Evolutionary conservation across 441 rosid genomes (phyloP), one percentile per base, ranked within the genome.

Genomic region (Euphorbia celastroides): DNA sequence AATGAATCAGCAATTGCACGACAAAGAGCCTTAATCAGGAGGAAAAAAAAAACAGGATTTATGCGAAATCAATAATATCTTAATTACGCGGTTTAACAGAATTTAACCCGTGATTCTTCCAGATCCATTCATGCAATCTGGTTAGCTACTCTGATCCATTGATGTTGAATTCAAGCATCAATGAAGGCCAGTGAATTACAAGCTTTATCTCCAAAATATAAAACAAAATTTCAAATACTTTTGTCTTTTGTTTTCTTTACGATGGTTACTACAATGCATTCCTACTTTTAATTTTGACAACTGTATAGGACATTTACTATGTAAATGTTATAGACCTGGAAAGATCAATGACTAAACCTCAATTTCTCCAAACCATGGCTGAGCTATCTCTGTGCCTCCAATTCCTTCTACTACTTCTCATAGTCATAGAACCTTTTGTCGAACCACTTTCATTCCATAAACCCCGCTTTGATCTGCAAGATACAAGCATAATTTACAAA

Each of bases 81-180:
- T n/a, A n/a, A n/a, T n/a, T n/a, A n/a, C n/a, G n/a, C n/a, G n/a
- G n/a, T n/a, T n/a, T n/a, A n/a, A n/a, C n/a, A n/a, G n/a, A n/a
- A n/a, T n/a, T n/a, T n/a, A n/a, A n/a, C n/a, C n/a, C n/a, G n/a
- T n/a, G n/a, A n/a, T n/a, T n/a, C n/a, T n/a, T n/a, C n/a, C n/a
- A n/a, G n/a, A n/a, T n/a, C n/a, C n/a, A n/a, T n/a, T n/a, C n/a
- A n/a, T n/a, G n/a, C n/a, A n/a, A n/a, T n/a, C n/a, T n/a, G 3
- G 81, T 46, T 50, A 48, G 66, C 75, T 9, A 34, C 60, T 83
- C 3, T 6, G 74, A 74, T 12, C 76, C 74, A 46, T 42, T 6
- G 7, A n/a, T 78, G 2, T 62, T 76, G 0, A 7, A 46, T 75
- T 75, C 83, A 13, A 80, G 25, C 59, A 8, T 82, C 86, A 87